Evolutionary conservation across 2,329 filamentous ascomycete species (phyloP), one percentile per base, ranked within the genome.

Genomic region (Tolypocladium tropicale): DNA sequence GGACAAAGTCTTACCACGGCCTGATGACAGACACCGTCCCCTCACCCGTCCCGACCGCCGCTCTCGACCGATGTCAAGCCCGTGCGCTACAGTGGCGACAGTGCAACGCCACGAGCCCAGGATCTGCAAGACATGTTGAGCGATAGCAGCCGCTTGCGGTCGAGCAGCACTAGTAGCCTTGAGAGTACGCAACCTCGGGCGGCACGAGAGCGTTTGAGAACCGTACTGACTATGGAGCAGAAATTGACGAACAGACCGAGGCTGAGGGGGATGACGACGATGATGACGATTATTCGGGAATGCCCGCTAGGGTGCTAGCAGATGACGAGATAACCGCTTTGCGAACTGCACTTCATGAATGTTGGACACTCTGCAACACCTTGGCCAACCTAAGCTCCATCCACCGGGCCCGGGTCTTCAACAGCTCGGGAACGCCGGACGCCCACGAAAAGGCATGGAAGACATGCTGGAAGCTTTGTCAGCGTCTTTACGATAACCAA

Each of bases 301-400:
- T 71, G 10, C 72, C 72, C 34, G 70, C 67, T 18, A 66, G 70
- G 37, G 70, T 68, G 43, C 72, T 68, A 56, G 76, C 80, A n/a
- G 76, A 83, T 55, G 76, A 78, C 53, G 86, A 90, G 64, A 76
- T 89, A 28, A 75, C 73, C 30, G 86, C 87, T 9, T 75, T 96
- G n/a, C 83, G 83, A 59, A 83, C 83, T 33, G 90, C 91, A 2
- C 77, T 96, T 18, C 83, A 88, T 59, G 90, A 96, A 73, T 96
- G 91, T 71, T 96, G 92, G 92, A 95, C 87, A 0, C 75, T 96
- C 16, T 96, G 92, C 74, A 96, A 96, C 67, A 95, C 91, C 0
- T 76, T 96, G 34, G 90, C 90, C 25, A 89, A 82, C 60, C 78
- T 96, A 21, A 95, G 90, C 69, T 92, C 89, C 21, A 88, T 87